phyloP scores from a whole-genome alignment of 768 basidiomycete genomes.

The Leccinum uliginosum region DNA sequence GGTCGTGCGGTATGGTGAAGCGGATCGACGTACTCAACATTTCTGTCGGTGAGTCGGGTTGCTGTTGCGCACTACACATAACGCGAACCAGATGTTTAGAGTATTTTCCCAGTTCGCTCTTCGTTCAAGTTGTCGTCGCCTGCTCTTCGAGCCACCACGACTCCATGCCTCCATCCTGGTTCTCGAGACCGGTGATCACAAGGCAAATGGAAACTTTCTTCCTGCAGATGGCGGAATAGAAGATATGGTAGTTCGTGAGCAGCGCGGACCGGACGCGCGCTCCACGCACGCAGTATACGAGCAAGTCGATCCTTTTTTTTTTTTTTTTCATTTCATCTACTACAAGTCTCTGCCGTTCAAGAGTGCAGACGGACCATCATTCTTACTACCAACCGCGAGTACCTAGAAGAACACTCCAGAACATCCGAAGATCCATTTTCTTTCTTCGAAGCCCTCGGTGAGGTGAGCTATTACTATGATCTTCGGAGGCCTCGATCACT shows the following conservation, averaged over 20 bases:
- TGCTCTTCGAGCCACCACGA: constrained; percentile 35
- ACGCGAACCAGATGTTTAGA: constrained; percentile 99
- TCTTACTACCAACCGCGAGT: too few species aligned
- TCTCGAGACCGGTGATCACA: constrained; percentile 40
- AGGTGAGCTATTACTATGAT: too few species aligned
- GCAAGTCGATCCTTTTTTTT: constrained; percentile 38
- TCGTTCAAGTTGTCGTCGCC: constrained; percentile 58
- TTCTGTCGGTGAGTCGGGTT: constrained; percentile 65
- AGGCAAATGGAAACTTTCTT: constrained; percentile 36
- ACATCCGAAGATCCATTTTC: too few species aligned
- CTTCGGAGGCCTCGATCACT: constrained; percentile 20
- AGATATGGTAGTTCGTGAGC: constrained; percentile 37
- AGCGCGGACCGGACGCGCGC: constrained; percentile 33
- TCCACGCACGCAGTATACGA: constrained; percentile 39
- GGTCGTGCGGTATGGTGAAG: constrained; percentile 94
- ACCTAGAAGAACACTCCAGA: too few species aligned
- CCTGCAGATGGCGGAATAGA: constrained; percentile 38
- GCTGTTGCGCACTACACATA: constrained; percentile 70
- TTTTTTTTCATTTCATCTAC: too few species aligned
- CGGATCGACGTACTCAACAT: constrained; percentile 95
- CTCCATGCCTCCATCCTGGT: constrained; percentile 32
- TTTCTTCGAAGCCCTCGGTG: too few species aligned
- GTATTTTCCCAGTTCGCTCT: constrained; percentile 96
- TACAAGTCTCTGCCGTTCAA: too few species aligned
- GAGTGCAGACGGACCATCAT: too few species aligned